Evolutionary conservation across 2,329 filamentous ascomycete genomes (phyloP), one percentile per base, ranked within the genome.

Genomic region (Neurospora crassa): DNA sequence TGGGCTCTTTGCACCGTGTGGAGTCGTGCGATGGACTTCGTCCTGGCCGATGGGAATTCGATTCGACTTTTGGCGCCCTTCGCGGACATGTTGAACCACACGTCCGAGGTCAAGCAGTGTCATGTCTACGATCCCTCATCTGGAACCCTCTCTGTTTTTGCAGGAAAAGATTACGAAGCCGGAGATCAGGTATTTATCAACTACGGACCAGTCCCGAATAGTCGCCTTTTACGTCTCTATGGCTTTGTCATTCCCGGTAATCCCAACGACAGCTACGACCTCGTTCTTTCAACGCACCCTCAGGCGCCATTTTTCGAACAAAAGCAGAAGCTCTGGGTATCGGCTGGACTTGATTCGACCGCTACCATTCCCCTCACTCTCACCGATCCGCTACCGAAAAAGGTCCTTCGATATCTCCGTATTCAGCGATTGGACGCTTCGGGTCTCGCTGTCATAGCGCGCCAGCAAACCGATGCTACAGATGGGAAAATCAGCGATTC

Each of bases 51-150:
- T 70, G 73, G 73, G 37, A 74, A 68, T 6, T 71, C 73, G 67
- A 63, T 71, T 70, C 73, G 73, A 68, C 71, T 74, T 68, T 67
- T 80, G 71, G 78, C 79, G 68, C 79, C 79, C 42, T 79, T 80
- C 67, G 79, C 79, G 69, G 79, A 81, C 73, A 81, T 81, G 79
- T 73, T 81, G 68, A 80, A 81, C 75, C 79, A 81, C 76, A 78
- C 78, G 20, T 72, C 75, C 73, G 76, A 78, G 40, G 78, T 77
- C 42, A 76, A 77, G 75, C 77, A 79, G 73, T 80, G 79, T 70
- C 79, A 81, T 73, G 77, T 76, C 73, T 80, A 80, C 72, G 77
- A 80, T 76, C 69, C 73, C 47, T 74, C 71, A 68, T 78, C 79
- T 70, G 75, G 77, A 73, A 75, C 77, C 74, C 72, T 81, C 72